phyloP scores from a whole-genome alignment of 2,329 filamentous ascomycete species.

The Aspergillus hiratsukae region DNA sequence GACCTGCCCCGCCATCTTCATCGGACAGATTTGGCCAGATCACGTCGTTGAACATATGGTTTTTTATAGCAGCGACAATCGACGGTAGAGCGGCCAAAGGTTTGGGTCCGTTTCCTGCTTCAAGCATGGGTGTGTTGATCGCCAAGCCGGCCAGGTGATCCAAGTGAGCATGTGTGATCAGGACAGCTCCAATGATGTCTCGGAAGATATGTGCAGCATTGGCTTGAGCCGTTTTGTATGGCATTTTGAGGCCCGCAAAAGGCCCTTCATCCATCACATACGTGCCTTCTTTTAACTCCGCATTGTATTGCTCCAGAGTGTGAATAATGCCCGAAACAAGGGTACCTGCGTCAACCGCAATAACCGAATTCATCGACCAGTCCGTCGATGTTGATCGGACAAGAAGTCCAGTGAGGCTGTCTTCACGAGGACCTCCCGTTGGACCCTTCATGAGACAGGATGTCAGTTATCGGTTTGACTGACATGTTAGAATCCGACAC shows the following conservation, averaged over 20 bases:
- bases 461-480: constrained; percentile 22
- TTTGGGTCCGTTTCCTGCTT: constrained; percentile 73
- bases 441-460: constrained; percentile 59
- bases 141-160: constrained; percentile 91
- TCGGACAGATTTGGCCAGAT: constrained; percentile 98
- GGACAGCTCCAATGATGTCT: constrained; percentile 76
- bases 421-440: constrained; percentile 83
- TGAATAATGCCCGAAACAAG: constrained; percentile 80
- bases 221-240: constrained; percentile 60
- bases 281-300: constrained; percentile 22
- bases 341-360: constrained; percentile 92
- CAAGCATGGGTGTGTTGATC: constrained; percentile 84
- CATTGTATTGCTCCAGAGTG: constrained; percentile 56
- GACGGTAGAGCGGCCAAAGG: constrained; percentile 78
- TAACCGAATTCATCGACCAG: constrained; percentile 76
- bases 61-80: constrained; percentile 89
- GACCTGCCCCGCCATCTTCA: constrained; percentile 87
- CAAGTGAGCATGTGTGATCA: constrained; percentile 95
- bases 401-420: constrained; percentile 83
- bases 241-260: constrained; percentile 73
- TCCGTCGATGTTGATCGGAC: constrained; percentile 73
- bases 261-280: constrained; percentile 55
- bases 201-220: constrained; percentile 79
- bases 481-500: constrained; percentile 16
- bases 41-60: constrained; percentile 93